Evolutionary conservation across 371 early-diverging fungal species (phyloP).

Genomic region (Mucor indicus): DNA sequence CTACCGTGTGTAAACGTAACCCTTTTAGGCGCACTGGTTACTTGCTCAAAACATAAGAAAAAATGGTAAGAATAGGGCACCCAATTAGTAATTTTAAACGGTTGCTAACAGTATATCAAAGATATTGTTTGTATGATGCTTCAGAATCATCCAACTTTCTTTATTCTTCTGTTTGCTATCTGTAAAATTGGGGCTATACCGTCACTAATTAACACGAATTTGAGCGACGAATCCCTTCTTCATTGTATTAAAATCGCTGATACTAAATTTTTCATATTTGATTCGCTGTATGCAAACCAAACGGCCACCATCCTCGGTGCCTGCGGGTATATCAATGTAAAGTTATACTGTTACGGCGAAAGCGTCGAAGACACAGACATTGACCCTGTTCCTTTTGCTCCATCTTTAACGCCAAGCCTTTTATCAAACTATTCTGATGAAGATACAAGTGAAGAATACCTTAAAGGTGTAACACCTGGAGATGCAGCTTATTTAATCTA

Average conservation of each 20-base stretch:
- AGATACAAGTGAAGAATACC: slow-evolving; percentile 27
- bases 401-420: slow-evolving; percentile 24
- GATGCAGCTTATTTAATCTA: slow-evolving; percentile 49
- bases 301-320: slow-evolving; percentile 1
- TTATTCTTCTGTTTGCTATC: slow-evolving; percentile 22
- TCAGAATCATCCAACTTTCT: slow-evolving; percentile 32
- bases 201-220: slow-evolving; percentile 30
- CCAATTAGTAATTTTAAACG: too few relatives aligned
- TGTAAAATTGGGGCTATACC: slow-evolving; percentile 31
- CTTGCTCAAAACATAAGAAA: slow-evolving; percentile 12
- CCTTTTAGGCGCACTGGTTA: slow-evolving; percentile 28
- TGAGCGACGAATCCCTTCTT: slow-evolving; percentile 18
- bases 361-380: slow-evolving; percentile 22
- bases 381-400: slow-evolving; percentile 16
- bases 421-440: slow-evolving; percentile 22
- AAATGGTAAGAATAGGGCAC: too few relatives aligned
- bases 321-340: slow-evolving; percentile 5
- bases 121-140: slow-evolving; percentile 29
- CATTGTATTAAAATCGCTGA: slow-evolving; percentile 32
- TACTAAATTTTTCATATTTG: slow-evolving; percentile 25
- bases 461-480: slow-evolving; percentile 20
- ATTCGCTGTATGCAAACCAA: slow-evolving; percentile 21
- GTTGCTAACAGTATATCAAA: too few relatives aligned
- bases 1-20: too few relatives aligned
- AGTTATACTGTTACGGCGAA: slow-evolving; percentile 22